phyloP scores from a whole-genome alignment of 768 basidiomycete species.

The Lentinus brumalis region DNA sequence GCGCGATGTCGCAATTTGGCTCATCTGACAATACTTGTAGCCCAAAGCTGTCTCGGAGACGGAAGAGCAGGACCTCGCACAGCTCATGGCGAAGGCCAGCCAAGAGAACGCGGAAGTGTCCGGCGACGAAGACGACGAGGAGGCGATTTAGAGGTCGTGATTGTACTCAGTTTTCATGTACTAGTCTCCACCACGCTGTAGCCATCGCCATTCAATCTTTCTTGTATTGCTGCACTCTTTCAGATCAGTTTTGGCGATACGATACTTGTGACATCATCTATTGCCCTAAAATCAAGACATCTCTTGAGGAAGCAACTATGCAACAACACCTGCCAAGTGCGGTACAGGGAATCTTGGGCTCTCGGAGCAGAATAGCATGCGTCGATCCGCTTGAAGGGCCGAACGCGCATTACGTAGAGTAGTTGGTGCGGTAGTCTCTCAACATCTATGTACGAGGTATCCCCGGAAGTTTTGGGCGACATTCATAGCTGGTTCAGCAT shows the following conservation, averaged over 20 bases:
- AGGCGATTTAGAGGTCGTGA: conserved; percentile 28
- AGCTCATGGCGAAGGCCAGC: conserved; percentile 94
- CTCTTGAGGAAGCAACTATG: neutral
- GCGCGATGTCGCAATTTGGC: neutral
- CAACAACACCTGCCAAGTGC: too few relatives aligned
- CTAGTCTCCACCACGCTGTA: neutral
- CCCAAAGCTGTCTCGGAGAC: conserved; percentile 98
- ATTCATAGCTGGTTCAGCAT: conserved; percentile 45
- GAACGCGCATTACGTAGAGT: conserved; percentile 6
- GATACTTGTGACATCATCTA: neutral
- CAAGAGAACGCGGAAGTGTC: conserved; percentile 96
- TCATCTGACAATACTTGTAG: conserved; percentile 40
- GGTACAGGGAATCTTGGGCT: too few relatives aligned
- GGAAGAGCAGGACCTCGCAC: conserved; percentile 95
- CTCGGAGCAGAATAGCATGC: neutral
- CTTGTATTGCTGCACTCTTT: neutral
- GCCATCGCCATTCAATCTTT: neutral
- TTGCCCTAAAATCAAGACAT: neutral
- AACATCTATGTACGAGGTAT: neutral
- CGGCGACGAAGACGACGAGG: conserved; percentile 90
- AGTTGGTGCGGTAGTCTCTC: conserved; percentile 7
- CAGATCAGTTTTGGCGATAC: neutral
- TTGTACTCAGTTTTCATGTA: neutral
- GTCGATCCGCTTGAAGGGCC: neutral
- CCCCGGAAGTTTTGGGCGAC: neutral